A percentile compares a stretch with the other conserved stretches of the same genome.
Conservation (phyloP, 78 protist species). For the Creolimax fragrantissima region DNA sequence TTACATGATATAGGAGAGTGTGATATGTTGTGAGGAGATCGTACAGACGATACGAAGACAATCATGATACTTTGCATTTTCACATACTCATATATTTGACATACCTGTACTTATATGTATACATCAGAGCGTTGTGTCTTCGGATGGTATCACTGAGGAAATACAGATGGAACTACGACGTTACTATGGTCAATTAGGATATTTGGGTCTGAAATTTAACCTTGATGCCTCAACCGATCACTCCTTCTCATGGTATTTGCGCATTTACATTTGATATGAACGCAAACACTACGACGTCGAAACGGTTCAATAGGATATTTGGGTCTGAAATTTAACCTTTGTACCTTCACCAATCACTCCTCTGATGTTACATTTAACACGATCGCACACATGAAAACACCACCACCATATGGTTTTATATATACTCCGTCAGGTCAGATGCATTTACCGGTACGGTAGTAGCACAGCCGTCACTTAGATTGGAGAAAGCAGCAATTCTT, state of each 20-base stretch:
- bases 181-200: not conserved
- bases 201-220: not conserved
- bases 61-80: too few relatives aligned
- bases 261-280: not conserved
- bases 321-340: not conserved
- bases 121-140: not conserved
- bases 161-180: not conserved
- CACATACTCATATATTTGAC: not conserved
- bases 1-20: too few relatives aligned
- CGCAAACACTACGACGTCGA: not conserved
- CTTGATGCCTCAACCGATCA: not conserved
- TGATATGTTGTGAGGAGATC: too few relatives aligned
- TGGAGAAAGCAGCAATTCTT: not conserved
- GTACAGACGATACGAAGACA: too few relatives aligned
- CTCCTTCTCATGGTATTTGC: not conserved
- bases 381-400: too few relatives aligned
- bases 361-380: not conserved
- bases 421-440: not conserved
- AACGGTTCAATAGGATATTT: not conserved
- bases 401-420: too few relatives aligned
- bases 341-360: not conserved
- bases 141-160: not conserved
- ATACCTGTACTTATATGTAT: not conserved
- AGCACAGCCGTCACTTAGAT: not conserved
- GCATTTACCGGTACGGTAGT: not conserved